These are phyloP conservation scores for Kalmanozyma brasiliensis DNA, from an alignment of 1,284 basidiomycete genomes.

Conservation along the genomic window DNA sequence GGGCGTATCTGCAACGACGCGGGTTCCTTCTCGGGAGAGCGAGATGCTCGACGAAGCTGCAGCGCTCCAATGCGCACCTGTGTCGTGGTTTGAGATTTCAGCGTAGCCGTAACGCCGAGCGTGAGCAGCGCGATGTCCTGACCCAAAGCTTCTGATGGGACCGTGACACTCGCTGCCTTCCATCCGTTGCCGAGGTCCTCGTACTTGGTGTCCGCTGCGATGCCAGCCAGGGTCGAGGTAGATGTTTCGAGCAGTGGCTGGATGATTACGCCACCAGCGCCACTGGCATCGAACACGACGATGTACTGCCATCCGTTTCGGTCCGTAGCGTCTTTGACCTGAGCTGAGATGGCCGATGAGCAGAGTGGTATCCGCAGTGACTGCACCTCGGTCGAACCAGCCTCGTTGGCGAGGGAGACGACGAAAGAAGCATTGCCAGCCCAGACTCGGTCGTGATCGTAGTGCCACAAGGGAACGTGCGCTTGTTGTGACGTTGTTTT, in stretches of 20 bases:
- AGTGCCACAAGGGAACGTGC: slow-evolving; percentile 3
- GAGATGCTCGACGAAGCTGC: slow-evolving; percentile 1
- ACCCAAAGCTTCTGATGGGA: neutral
- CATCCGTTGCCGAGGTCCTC: slow-evolving; percentile 5
- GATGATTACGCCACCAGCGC: neutral
- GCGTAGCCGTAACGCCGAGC: slow-evolving; percentile 8
- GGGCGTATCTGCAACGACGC: slow-evolving; percentile 6
- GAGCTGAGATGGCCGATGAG: slow-evolving; percentile 6
- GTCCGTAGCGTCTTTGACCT: neutral
- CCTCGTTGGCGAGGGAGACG: neutral
- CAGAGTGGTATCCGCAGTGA: slow-evolving; percentile 13
- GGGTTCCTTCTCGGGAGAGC: neutral
- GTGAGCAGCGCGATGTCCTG: slow-evolving; percentile 3
- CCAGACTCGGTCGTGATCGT: slow-evolving; percentile 21
- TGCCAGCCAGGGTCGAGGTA: neutral
- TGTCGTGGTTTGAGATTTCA: neutral
- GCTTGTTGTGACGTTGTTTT: neutral
- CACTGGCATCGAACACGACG: slow-evolving; percentile 8
- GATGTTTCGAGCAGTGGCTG: neutral
- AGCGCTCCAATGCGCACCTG: slow-evolving; percentile 23
- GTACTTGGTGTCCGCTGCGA: neutral
- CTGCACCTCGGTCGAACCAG: neutral
- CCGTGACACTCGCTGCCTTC: neutral
- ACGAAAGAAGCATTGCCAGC: slow-evolving; percentile 18
- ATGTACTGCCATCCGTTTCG: slow-evolving; percentile 11